Base-by-base conservation (phyloP, 257 asterid genomes). In the Cinchona pubescens region DNA sequence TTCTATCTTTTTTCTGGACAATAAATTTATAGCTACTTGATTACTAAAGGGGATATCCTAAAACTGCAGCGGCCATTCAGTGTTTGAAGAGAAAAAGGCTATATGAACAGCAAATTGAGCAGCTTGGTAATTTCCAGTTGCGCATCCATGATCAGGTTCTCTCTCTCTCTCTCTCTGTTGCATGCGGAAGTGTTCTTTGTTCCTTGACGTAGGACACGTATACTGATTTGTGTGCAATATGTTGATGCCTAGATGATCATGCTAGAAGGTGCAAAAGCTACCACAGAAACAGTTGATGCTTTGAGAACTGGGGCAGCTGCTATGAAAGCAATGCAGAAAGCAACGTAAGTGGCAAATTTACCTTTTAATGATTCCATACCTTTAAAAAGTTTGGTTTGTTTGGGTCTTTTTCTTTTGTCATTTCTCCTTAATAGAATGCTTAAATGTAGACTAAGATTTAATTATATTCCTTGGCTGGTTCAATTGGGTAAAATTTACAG, bases 101-200 rank as follows among this genome's bases (percentile, higher is more conserved):
- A 7, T 93, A 89, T 19, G 98, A 93, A 79, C 94, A 89, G 69
- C 95, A 93, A 82, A 89, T 89, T 68, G 97, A 87, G 74, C 90
- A 87, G 82, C 92, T 91, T 63, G 92, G 86, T 15, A 75, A 87
- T 86, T 91, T 86, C 82, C 96, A 93, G 75, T 82, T 91, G 79
- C 97, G 98, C 76, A 85, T 93, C 82, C 97, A 93, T 27, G 98
- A 91, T 85, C 96, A 91, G 97, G 97, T 91, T 13, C 65, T 59
- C 65, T 59, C 65, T 15, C 75, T 78, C 37, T 56, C 63, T 48
- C 29, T 56, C 55, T 56, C 55, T 27, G 3, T 40, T n/a, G n/a
- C n/a, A n/a, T 19, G 10, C 38, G 13, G 37, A 55, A 23, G 25
- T 56, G 29, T 65, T 38, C 0, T 58, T 15, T 23, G 16, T 27